These are phyloP conservation scores for Penicillium dipodomyicola DNA, from an alignment of 495 filamentous ascomycete species.

Conservation along the genomic window DNA sequence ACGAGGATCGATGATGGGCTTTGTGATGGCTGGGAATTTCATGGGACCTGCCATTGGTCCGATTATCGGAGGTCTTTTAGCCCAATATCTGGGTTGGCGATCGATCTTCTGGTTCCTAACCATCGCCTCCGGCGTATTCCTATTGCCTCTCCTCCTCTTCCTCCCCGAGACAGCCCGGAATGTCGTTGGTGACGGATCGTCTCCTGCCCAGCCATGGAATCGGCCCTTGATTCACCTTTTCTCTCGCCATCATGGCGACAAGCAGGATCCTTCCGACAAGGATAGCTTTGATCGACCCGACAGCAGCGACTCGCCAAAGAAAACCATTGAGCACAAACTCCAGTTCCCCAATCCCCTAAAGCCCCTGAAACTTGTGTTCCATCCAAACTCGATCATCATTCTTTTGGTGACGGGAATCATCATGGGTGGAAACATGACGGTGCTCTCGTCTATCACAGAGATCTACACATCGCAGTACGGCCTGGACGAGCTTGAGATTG, in stretches of 20 bases:
- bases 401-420: slow-evolving; percentile 39
- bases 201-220: slow-evolving; percentile 40
- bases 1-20: slow-evolving; percentile 45
- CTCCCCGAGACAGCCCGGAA: slow-evolving; percentile 47
- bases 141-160: slow-evolving; percentile 33
- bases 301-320: slow-evolving; percentile 2
- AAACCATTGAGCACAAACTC: slow-evolving; percentile 13
- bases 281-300: neutral
- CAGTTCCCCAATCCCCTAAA: slow-evolving; percentile 26
- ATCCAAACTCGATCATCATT: slow-evolving; percentile 52
- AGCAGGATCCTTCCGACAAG: neutral
- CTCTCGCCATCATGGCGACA: slow-evolving; percentile 4
- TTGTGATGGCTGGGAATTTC: slow-evolving; percentile 30
- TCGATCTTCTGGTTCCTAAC: slow-evolving; percentile 74
- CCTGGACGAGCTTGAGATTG: slow-evolving; percentile 32
- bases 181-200: slow-evolving; percentile 48
- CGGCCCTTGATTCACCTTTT: slow-evolving; percentile 27
- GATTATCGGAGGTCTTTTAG: slow-evolving; percentile 62
- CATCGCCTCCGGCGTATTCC: slow-evolving; percentile 51
- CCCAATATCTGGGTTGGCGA: slow-evolving; percentile 66
- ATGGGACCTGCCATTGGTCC: slow-evolving; percentile 56
- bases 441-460: slow-evolving; percentile 28
- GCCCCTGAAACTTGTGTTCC: slow-evolving; percentile 46
- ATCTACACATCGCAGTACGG: slow-evolving; percentile 25
- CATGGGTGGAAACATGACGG: slow-evolving; percentile 30